phyloP scores from a whole-genome alignment of 1,284 basidiomycete genomes.

The Baeospora myosura region DNA sequence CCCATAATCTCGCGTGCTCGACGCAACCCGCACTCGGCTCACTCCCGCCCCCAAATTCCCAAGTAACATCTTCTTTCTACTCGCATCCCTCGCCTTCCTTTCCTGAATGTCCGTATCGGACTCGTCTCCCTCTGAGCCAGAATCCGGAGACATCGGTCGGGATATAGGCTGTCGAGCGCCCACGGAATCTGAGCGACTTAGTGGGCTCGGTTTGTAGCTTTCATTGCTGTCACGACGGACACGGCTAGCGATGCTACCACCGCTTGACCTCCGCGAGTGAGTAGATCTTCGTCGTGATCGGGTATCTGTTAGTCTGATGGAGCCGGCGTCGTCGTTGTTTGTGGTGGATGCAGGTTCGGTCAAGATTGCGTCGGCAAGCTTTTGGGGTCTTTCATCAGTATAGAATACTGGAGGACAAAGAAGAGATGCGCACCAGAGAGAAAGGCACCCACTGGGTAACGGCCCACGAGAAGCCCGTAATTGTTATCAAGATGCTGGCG shows the following conservation, averaged over 20 bases:
- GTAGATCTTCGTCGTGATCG: constrained; percentile 20
- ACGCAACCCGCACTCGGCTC: constrained; percentile 28
- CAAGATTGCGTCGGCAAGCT: constrained; percentile 71
- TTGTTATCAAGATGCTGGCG: constrained; percentile 57
- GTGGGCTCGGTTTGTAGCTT: not conserved
- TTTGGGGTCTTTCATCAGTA: too few relatives aligned
- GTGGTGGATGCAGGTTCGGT: constrained; percentile 36
- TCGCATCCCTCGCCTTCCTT: constrained; percentile 4
- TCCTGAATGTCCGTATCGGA: constrained; percentile 2
- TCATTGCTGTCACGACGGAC: not conserved
- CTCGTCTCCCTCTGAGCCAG: constrained; percentile 11
- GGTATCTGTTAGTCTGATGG: constrained; percentile 48
- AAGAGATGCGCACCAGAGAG: constrained; percentile 46
- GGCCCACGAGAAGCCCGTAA: constrained; percentile 74
- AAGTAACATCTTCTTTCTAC: constrained; percentile 23
- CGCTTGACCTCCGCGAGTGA: not conserved
- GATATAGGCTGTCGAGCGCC: too few relatives aligned
- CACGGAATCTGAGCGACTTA: too few relatives aligned
- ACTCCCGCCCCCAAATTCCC: constrained; percentile 38
- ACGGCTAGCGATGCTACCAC: not conserved
- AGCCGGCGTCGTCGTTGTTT: constrained; percentile 33
- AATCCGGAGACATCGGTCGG: not conserved
- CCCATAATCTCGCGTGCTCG: constrained; percentile 15
- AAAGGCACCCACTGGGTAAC: constrained; percentile 78
- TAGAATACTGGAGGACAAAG: not conserved